Base-by-base conservation (phyloP, 371 early-diverging fungal species). In the Mucor saturninus region DNA sequence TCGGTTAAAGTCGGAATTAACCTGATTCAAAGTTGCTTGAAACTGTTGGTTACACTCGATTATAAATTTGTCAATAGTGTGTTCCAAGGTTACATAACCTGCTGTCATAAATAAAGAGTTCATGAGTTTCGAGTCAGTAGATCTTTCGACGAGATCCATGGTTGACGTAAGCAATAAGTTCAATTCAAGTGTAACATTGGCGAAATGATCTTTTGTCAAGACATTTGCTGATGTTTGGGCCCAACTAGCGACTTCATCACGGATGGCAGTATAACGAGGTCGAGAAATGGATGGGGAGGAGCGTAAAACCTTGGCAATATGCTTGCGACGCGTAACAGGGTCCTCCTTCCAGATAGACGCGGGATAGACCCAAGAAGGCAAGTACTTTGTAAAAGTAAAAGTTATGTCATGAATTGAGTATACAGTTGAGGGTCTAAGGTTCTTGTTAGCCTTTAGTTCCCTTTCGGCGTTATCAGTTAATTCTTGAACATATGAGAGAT, bases 351-450 rank as follows among this genome's bases (percentile, higher is more conserved):
- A 62, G 5, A 15, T 2, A 4, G 54, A 40, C n/a, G 35, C 29
- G 48, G 68, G 59, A 32, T 32, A 67, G 2, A 48, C 21, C 63
- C 63, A 62, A 7, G 8, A 4, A 50, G 68, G 68, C 2, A 68
- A 35, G 7, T 54, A 26, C 8, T 49, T 45, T 2, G 53, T 26
- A 30, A 67, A 5, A 4, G 49, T 15, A 21, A 68, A 62, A 2
- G 28, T 40, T 14, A 68, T 55, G 49, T 68, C 68, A 37, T 59
- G 5, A 5, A 68, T 8, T 1, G 68, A 59, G 38, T 59, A 63
- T 29, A 35, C 31, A 5, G 63, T 59, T 35, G 62, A 59, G 15
- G 63, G 59, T 59, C 68, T 53, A 13, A 30, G 46, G 32, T 59
- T 62, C 3, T 67, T 48, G 28, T 68, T 59, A 0, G 26, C 3